Conservation (phyloP, 1,139 yeast species). For the Blastobotrys serpentis region DNA sequence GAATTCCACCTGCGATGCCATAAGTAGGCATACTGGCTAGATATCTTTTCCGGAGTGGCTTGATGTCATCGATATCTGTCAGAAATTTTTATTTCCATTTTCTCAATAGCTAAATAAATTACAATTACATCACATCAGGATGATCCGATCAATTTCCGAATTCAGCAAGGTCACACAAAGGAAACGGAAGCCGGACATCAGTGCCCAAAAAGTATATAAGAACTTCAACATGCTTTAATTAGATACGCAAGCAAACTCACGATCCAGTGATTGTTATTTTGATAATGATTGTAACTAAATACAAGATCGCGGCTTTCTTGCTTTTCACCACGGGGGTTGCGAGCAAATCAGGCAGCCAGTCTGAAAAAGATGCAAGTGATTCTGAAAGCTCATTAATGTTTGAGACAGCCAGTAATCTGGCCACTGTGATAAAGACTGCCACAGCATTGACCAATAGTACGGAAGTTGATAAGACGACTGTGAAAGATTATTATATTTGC, state of each 20-base stretch:
- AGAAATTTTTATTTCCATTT: neutral
- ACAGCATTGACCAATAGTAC: neutral
- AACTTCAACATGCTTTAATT: neutral
- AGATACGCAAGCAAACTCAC: neutral
- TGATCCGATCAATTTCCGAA: neutral
- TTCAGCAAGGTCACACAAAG: neutral
- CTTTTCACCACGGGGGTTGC: no score
- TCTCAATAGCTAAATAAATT: no score
- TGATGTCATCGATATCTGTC: no score
- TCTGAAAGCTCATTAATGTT: neutral
- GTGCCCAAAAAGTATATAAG: neutral
- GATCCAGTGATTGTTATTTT: neutral
- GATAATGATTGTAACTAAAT: neutral
- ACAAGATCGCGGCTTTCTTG: no score
- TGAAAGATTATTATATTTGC: neutral
- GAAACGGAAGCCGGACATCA: neutral
- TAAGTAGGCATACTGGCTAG: no score
- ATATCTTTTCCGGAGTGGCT: no score
- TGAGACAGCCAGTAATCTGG: neutral
- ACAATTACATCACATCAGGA: neutral
- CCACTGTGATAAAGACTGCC: neutral
- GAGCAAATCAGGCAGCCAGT: neutral
- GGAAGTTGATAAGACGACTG: neutral
- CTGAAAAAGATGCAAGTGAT: neutral
- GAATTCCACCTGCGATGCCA: no score